Evolutionary conservation across 2,329 filamentous ascomycete species (phyloP).

Genomic region (Fonsecaea pedrosoi): DNA sequence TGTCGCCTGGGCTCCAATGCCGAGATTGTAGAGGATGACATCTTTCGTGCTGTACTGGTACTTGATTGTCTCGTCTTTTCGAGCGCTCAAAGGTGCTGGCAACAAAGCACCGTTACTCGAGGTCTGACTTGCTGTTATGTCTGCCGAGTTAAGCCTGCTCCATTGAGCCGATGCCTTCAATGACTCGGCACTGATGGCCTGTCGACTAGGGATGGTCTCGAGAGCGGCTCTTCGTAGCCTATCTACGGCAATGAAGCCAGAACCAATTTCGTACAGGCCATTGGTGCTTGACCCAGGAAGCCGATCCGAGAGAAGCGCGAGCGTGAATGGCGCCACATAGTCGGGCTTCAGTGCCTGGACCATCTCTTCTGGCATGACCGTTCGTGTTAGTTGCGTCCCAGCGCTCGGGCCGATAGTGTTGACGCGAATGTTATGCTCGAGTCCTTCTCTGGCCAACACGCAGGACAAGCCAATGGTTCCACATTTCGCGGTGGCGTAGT

Average conservation of each 20-base stretch:
- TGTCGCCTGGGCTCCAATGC: conserved; percentile 85
- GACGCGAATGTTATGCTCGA: conserved; percentile 96
- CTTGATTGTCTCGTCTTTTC: conserved; percentile 57
- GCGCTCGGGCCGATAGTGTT: conserved; percentile 98
- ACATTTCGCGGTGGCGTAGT: conserved; percentile 89
- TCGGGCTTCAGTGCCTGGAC: conserved; percentile 99
- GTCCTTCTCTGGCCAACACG: conserved; percentile 86
- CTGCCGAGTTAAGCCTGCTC: too few relatives aligned
- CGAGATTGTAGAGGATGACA: conserved; percentile 92
- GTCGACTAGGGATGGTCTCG: conserved; percentile 37
- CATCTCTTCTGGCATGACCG: conserved; percentile 94
- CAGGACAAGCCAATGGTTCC: conserved; percentile 95
- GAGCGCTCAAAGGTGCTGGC: too few relatives aligned
- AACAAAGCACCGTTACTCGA: too few relatives aligned
- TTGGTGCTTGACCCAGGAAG: conserved; percentile 98
- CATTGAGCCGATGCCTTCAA: background rate
- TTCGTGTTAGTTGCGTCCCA: conserved; percentile 91
- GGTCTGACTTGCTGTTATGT: too few relatives aligned
- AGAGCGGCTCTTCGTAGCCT: too few relatives aligned
- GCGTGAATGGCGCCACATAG: conserved; percentile 92
- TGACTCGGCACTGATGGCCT: conserved; percentile 47
- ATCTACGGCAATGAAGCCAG: too few relatives aligned
- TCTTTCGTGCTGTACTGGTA: conserved; percentile 86
- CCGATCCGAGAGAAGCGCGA: conserved; percentile 87
- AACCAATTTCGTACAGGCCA: conserved; percentile 64